Evolutionary conservation across 164 flowering plant species (phyloP), one percentile per base, ranked within the genome.

Genomic region (Stephania yunnanensis): DNA sequence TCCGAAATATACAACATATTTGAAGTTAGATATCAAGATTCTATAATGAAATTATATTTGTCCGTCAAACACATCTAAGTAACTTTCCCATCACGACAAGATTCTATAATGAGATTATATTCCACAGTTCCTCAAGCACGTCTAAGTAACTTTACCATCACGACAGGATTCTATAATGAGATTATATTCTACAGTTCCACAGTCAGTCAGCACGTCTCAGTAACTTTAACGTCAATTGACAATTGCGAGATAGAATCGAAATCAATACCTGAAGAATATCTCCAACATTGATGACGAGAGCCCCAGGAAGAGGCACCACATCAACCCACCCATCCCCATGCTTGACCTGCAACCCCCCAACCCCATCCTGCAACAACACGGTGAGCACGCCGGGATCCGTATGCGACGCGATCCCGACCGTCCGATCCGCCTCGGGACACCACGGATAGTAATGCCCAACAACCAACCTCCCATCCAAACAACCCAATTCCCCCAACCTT

Each of bases 401-500:
- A 46, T 93, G 97, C 3, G 86, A 71, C 0, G 77, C 31, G 6
- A 87, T 25, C 77, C 98, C 98, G 19, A 87, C 77, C 52, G 98
- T 92, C 65, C 80, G 82, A 70, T 89, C 90, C 1, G 98, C 89
- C 82, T 90, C 83, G 0, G 97, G 98, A 73, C 97, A 93, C 42
- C 69, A 72, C 6, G 97, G 98, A 71, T 93, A 91, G 77, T 84
- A 88, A 45, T 91, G 90, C 1, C 82, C 88, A 68, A 75, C 89
- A 86, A 88, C 66, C 7, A 48, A 4, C 79, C 84, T 81, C 45
- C 75, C 79, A 36, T 82, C 93, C 71, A 77, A 63, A 73, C 84
- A 86, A 5, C 83, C 67, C 82, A 82, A 11, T 25, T 83, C 85
- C 79, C 83, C 83, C 80, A 87, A 73, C 82, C 68, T 0, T 30